phyloP scores from a whole-genome alignment of 352 stramenopile genomes.

The Pythium utonaiense region DNA sequence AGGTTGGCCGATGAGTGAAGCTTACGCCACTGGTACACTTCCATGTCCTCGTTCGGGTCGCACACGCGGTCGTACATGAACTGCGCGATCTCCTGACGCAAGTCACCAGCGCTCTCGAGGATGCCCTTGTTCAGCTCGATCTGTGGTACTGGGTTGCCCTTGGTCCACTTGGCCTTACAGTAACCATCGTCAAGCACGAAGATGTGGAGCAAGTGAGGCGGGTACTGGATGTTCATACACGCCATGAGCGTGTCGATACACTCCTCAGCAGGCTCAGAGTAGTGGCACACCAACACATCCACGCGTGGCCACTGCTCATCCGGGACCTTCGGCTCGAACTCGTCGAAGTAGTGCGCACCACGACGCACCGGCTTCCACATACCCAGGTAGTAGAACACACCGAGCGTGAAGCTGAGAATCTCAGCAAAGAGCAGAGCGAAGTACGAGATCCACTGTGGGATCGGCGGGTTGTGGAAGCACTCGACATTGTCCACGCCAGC shows the following conservation, averaged over 20 bases:
- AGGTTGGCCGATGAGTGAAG: conserved; percentile 81
- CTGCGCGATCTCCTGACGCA: conserved; percentile 77
- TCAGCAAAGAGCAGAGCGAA: conserved; percentile 35
- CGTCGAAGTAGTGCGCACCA: conserved; percentile 45
- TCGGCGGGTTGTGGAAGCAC: conserved; percentile 40
- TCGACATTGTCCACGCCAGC: conserved; percentile 57
- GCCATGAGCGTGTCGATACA: conserved; percentile 47
- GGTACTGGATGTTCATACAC: conserved; percentile 55
- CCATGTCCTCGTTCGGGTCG: conserved; percentile 80
- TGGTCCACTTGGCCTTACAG: conserved; percentile 45
- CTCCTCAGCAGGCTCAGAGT: conserved; percentile 47
- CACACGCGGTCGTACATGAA: conserved; percentile 86
- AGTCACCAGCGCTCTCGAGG: conserved; percentile 71
- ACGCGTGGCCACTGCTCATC: conserved; percentile 45
- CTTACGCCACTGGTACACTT: conserved; percentile 83
- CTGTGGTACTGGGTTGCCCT: conserved; percentile 32
- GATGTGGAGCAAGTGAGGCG: conserved; percentile 41
- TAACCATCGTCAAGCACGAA: conserved; percentile 49
- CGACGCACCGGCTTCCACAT: conserved; percentile 51
- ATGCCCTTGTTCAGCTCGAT: conserved; percentile 46
- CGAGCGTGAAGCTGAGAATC: conserved; percentile 35
- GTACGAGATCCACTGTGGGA: conserved; percentile 41
- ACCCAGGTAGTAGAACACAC: conserved; percentile 40
- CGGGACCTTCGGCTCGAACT: conserved; percentile 41
- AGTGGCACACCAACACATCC: conserved; percentile 49